Evolutionary conservation across 2,329 filamentous ascomycete genomes (phyloP), one percentile per base, ranked within the genome.

Genomic region (Clonostachys byssicola): DNA sequence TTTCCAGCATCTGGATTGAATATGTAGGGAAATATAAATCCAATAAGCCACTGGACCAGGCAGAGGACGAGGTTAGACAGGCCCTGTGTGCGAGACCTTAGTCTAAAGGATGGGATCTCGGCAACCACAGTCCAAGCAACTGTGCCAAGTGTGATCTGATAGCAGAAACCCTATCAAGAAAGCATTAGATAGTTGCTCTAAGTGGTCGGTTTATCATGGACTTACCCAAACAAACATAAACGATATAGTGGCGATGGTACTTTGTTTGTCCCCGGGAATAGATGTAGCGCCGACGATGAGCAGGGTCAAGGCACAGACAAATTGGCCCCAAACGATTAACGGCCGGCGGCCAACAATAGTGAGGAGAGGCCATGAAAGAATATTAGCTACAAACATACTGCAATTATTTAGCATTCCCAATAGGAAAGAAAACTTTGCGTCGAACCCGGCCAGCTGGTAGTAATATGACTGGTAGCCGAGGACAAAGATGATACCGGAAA

Each of bases 1-100:
- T 67, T 67, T 3, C 66, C 47, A 45, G 66, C 59, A 47, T 67
- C 61, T 0, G 64, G 64, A 52, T 67, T 66, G 51, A 67, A 66
- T 34, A 66, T 66, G 52, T 56, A 67, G 0, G 64, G 64, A 34
- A 67, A 66, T 0, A 67, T 59, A 0, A 59, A 64, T 17, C 10
- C 12, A 18, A 44, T 18, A 12, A 35, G 23, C 43, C 43, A 34
- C 13, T 34, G 10, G 7, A 35, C 13, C 5, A 35, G 30, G 35
- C 35, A 38, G 35, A 38, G 35, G 13, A 38, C 35, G 35, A 38
- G 35, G 16, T 38, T 38, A 16, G 35, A 38, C 13, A 38, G 6
- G 35, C 35, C 35, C 16, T 44, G 43, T 9, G 30, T 35, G 34
- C 14, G 17, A 12, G n/a, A 44, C 12, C 43, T 10, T n/a, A 44